Base-by-base conservation (phyloP, 805 yeast species). In the Starmerella bombicola region DNA sequence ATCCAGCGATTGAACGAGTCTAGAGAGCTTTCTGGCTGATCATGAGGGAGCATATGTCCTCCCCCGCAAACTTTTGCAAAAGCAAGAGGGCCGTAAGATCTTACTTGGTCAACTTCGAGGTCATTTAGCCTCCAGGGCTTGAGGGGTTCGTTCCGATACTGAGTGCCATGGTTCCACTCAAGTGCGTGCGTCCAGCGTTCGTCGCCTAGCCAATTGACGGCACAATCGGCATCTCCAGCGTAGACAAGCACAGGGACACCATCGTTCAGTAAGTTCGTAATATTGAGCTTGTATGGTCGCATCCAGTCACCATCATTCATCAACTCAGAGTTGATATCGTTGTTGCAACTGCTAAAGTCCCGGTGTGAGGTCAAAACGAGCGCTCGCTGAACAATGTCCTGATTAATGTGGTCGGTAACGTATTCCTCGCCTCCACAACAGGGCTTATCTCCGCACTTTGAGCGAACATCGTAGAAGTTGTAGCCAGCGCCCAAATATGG, bases 21-120 rank as follows among this genome's bases (percentile, higher is more conserved):
- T 49, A 80, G 67, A 3, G 93, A 65, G 54, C 69, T 68, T 53
- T 72, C 76, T 12, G 95, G 94, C 64, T 80, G 91, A 62, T 86
- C 86, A 55, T 64, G 78, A n/a, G 96, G 95, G 48, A 83, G 94
- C 95, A 86, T 83, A 63, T 86, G 96, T 20, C 96, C 96, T 40
- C 91, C 96, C 49, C 76, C 88, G 54, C 68, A 85, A 8, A 86
- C 74, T 58, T 95, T 71, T 58, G 82, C 68, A 65, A 78, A 86
- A 3, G 94, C 81, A 53, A 86, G 75, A 44, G 72, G 68, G 35
- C 76, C 76, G 52, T 66, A 69, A 56, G 72, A 78, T 65, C 83
- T 83, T 24, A 75, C 78, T 54, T 79, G 74, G 44, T 96, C 96
- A 12, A 43, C 55, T 45, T 63, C 63, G 44, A 63, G 60, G 39